Conservation (phyloP, 148 eudicot genomes). For the Cornus kousa region DNA sequence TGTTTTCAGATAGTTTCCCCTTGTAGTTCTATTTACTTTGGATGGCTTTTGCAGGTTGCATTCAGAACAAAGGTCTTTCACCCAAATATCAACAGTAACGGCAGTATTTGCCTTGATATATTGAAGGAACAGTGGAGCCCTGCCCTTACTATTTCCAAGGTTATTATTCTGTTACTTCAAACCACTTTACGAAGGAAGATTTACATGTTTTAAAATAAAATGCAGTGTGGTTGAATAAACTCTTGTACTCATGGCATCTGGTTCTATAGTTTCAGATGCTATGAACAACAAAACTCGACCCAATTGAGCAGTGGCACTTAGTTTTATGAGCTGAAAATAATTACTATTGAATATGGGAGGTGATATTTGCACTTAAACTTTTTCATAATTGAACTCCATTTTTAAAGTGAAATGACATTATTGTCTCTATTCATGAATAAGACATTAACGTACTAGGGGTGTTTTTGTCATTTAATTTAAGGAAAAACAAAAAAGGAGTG, state of each 20-base stretch:
- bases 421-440: too few relatives aligned
- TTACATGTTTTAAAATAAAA: too few relatives aligned
- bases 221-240: background rate
- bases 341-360: too few relatives aligned
- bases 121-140: conserved; percentile 62
- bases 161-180: conserved; percentile 10
- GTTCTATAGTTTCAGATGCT: background rate
- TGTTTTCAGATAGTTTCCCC: background rate
- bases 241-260: background rate
- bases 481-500: too few relatives aligned
- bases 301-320: too few relatives aligned
- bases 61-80: conserved; percentile 54
- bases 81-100: conserved; percentile 55
- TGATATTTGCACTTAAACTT: too few relatives aligned
- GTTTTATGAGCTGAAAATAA: too few relatives aligned
- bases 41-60: conserved; percentile 33
- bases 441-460: too few relatives aligned
- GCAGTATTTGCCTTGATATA: conserved; percentile 59
- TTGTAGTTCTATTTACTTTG: background rate
- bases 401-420: too few relatives aligned
- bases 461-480: too few relatives aligned
- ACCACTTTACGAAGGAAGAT: too few relatives aligned
- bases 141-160: conserved; percentile 57
- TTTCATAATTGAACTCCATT: too few relatives aligned
- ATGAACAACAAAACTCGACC: background rate